Conservation (phyloP, 129 eudicot genomes). For the Flaveria bidentis region DNA sequence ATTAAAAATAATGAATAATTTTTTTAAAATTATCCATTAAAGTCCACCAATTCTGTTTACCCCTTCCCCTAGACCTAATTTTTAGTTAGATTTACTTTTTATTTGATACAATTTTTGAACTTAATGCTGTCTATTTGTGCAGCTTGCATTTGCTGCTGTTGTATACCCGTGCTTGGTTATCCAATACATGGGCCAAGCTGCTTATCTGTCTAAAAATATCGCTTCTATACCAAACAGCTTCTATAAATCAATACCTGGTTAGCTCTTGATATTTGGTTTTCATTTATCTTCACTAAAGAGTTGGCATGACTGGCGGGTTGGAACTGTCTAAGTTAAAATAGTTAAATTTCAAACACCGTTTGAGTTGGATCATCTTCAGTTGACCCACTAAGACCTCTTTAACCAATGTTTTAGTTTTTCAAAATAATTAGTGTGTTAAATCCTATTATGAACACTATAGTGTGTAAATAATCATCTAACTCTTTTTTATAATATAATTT, state of each 20-base stretch:
- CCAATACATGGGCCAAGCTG: slow-evolving; percentile 99
- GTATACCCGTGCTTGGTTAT: slow-evolving; percentile 89
- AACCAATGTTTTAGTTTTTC: neutral
- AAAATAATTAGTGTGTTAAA: neutral
- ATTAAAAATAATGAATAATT: too few relatives aligned
- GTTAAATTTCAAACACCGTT: neutral
- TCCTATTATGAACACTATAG: neutral
- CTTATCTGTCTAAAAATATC: slow-evolving; percentile 75
- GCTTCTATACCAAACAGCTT: slow-evolving; percentile 67
- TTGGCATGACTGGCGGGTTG: neutral
- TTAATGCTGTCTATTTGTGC: slow-evolving; percentile 34
- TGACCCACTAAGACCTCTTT: neutral
- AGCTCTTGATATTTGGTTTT: slow-evolving; percentile 25
- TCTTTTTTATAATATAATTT: neutral
- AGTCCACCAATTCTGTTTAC: too few relatives aligned
- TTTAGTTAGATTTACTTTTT: too few relatives aligned
- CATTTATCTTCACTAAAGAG: neutral
- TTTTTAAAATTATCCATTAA: too few relatives aligned
- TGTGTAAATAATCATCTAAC: neutral
- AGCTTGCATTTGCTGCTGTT: slow-evolving; percentile 69
- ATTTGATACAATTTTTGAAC: slow-evolving; percentile 8
- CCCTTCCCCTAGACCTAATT: too few relatives aligned
- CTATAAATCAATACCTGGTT: slow-evolving; percentile 87
- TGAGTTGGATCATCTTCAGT: neutral
- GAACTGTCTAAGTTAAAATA: neutral